Evolutionary conservation across 371 early-diverging fungal genomes (phyloP).

Genomic region (Agmasoma carcini): DNA sequence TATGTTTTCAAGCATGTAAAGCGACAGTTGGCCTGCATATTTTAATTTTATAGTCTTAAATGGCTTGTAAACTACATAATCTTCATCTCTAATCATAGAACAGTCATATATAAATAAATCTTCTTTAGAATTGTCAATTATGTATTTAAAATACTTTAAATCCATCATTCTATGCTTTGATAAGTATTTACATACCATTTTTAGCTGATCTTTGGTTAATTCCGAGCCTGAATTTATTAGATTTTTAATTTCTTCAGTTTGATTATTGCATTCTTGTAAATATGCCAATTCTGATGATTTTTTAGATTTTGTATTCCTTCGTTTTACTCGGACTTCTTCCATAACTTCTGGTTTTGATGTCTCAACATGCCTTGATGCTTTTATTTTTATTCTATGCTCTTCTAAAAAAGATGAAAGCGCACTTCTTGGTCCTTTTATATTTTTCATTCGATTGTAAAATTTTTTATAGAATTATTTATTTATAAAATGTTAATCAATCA

Average conservation of each 20-base stretch:
- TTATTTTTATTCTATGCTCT: constrained; percentile 26
- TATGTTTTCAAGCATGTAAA: not conserved
- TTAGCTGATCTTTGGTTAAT: constrained; percentile 2
- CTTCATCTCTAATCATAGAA: constrained; percentile 20
- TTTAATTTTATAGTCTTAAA: constrained; percentile 12
- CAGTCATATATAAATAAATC: constrained; percentile 28
- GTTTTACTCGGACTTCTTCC: constrained; percentile 4
- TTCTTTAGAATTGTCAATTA: constrained; percentile 9
- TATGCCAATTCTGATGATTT: not conserved
- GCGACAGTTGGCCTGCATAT: constrained; percentile 28
- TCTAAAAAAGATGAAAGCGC: constrained; percentile 34
- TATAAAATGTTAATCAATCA: too few relatives aligned
- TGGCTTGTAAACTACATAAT: not conserved
- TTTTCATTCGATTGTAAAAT: not conserved
- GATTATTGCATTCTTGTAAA: not conserved
- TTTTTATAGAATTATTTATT: not conserved
- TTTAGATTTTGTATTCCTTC: constrained; percentile 2
- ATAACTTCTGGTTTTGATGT: not conserved
- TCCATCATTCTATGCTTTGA: constrained; percentile 13
- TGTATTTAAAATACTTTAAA: constrained; percentile 1
- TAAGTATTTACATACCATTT: constrained; percentile 11
- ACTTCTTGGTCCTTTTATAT: constrained; percentile 40
- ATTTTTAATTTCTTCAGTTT: not conserved
- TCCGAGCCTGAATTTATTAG: constrained; percentile 5
- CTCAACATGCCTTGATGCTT: not conserved